Percentiles rank a stretch among this genome's conserved stretches.
These are phyloP conservation scores for Trichosporon faecale DNA, from an alignment of 1,284 basidiomycete species.

Conservation along the genomic window DNA sequence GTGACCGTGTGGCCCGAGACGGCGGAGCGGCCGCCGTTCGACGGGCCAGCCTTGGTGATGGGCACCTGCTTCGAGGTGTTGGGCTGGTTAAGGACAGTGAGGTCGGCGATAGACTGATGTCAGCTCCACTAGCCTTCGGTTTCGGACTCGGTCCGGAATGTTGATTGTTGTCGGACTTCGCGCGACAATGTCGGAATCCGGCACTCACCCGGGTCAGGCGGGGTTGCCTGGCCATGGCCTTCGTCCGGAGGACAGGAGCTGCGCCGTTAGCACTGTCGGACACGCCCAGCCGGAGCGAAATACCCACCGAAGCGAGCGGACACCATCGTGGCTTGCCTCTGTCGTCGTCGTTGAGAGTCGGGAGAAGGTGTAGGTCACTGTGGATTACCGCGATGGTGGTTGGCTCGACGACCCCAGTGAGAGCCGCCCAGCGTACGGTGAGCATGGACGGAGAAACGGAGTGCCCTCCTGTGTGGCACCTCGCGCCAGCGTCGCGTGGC, in stretches of 20 bases:
- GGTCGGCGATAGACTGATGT: conserved; percentile 47
- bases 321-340: conserved; percentile 31
- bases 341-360: conserved; percentile 12
- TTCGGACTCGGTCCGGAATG: not conserved
- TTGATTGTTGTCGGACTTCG: not conserved
- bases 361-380: conserved; percentile 11
- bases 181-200: not conserved
- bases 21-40: conserved; percentile 78
- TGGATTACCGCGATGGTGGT: conserved; percentile 13
- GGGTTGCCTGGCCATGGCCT: conserved; percentile 25
- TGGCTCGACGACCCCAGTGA: conserved; percentile 11
- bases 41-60: conserved; percentile 64
- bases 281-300: not conserved
- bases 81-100: conserved; percentile 39
- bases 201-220: conserved; percentile 24
- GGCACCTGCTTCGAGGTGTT: conserved; percentile 55
- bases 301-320: conserved; percentile 35
- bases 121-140: not conserved
- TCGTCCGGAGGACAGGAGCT: conserved; percentile 38
- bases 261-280: conserved; percentile 14
- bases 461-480: conserved; percentile 3
- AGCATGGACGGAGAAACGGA: conserved; percentile 10
- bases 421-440: not conserved
- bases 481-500: not conserved
- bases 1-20: conserved; percentile 87